phyloP scores from a whole-genome alignment of 2,329 filamentous ascomycete species.

The Exophiala alcalophila region DNA sequence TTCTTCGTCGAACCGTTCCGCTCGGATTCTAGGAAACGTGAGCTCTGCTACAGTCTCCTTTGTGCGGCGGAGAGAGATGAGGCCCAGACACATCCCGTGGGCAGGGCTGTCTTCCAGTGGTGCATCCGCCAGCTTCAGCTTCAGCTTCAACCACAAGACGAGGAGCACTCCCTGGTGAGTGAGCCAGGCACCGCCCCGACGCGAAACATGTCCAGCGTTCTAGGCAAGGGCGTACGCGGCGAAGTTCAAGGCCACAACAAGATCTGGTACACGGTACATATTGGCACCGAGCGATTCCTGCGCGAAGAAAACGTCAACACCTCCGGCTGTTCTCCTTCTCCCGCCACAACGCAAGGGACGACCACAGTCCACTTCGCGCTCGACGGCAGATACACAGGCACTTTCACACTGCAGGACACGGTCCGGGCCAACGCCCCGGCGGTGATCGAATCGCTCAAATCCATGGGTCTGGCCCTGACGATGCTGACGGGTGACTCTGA shows the following conservation, averaged over 20 bases:
- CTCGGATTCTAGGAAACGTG: conserved; percentile 5
- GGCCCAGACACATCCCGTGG: conserved; percentile 20
- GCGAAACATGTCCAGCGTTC: conserved; percentile 9
- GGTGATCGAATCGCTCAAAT: conserved; percentile 40
- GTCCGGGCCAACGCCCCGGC: conserved; percentile 50
- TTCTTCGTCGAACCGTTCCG: conserved; percentile 7
- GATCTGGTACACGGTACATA: conserved; percentile 14
- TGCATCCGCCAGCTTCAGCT: conserved; percentile 11
- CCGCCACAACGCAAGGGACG: conserved; percentile 36
- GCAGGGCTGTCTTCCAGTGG: conserved; percentile 18
- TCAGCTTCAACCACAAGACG: neutral
- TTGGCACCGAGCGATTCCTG: conserved; percentile 16
- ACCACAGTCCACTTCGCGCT: conserved; percentile 59
- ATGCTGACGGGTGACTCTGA: conserved; percentile 58
- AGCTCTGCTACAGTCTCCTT: conserved; percentile 14
- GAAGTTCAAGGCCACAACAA: conserved; percentile 10
- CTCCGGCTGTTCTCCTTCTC: neutral
- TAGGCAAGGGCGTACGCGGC: conserved; percentile 15
- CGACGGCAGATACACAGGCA: conserved; percentile 41
- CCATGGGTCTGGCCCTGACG: conserved; percentile 8
- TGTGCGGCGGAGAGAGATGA: conserved; percentile 21
- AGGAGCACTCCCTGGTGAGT: neutral
- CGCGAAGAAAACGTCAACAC: conserved; percentile 7
- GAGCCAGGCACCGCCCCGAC: conserved; percentile 7
- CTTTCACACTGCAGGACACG: conserved; percentile 51